Base-by-base conservation (phyloP, 441 rosid species). In the Aleurites moluccanus region DNA sequence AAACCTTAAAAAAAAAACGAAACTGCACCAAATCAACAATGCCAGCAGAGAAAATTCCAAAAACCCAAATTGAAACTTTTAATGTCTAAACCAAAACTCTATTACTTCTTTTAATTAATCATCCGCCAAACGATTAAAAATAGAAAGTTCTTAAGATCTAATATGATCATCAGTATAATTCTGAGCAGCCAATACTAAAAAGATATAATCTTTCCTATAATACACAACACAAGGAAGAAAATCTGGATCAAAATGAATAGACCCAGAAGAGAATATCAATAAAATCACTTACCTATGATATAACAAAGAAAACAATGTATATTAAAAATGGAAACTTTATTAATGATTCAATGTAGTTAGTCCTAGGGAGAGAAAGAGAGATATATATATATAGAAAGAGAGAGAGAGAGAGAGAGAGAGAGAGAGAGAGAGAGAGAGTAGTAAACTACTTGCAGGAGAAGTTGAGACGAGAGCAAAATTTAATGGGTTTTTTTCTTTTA, bases 161-260 rank as follows among this genome's bases (percentile, higher is more conserved):
- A 42, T 38, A 38, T 6, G 40, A 38, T 38, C 40, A 38, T 38
- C 40, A 38, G 6, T 38, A 6, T 6, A 38, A 38, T 6, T 38
- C 49, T 16, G 14, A 60, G 47, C 13, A 56, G 27, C 27, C 13
- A 8, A 21, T 56, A 56, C 25, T 42, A 1, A 59, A 56, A 69
- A 67, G 35, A 77, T 72, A 28, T 76, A 61, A 61, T 73, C 52
- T 76, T 23, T 42, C 68, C 73, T 25, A 38, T 25, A 18, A 25
- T 40, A 38, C 16, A 69, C 74, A 52, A 64, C 40, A 47, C 15
- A 30, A 20, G 27, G 8, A 75, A n/a, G 21, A 69, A 53, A 69
- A 53, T 72, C 50, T 38, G 57, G 67, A 64, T 27, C 53, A 59
- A 64, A 69, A 40, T 21, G 27, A 28, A 21, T 38, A 20, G 21